Conservation (phyloP, 2,329 filamentous ascomycete genomes). For the Arthrocladium fulminans region DNA sequence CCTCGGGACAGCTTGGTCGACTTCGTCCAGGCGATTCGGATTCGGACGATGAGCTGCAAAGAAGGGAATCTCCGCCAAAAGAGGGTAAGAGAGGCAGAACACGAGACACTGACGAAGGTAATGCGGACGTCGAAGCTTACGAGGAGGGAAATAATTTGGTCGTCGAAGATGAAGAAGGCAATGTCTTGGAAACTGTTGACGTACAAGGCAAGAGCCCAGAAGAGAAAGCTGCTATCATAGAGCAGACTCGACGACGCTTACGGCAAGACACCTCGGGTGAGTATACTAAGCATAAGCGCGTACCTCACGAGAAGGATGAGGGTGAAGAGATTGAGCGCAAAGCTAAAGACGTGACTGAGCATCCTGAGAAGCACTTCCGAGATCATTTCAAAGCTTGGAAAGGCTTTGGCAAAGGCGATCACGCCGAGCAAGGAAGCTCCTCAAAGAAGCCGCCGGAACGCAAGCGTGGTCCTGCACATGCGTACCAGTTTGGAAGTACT, state of each 20-base stretch:
- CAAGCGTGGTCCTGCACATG: constrained; percentile 49
- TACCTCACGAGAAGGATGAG: constrained; percentile 36
- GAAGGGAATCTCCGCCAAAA: constrained; percentile 24
- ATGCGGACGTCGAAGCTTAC: constrained; percentile 55
- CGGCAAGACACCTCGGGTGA: constrained; percentile 44
- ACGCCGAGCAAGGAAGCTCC: constrained; percentile 20
- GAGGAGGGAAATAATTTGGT: constrained; percentile 72
- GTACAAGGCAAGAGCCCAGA: constrained; percentile 40
- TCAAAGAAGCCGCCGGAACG: constrained; percentile 27
- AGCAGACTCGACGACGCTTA: constrained; percentile 41
- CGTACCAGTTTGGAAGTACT: constrained; percentile 62
- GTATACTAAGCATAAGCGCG: constrained; percentile 39
- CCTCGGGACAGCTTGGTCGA: neutral
- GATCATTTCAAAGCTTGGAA: constrained; percentile 40
- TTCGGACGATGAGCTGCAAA: constrained; percentile 33
- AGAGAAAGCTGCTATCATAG: constrained; percentile 53
- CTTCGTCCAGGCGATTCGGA: constrained; percentile 11
- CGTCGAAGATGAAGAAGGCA: constrained; percentile 77
- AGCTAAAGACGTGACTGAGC: constrained; percentile 28
- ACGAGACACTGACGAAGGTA: constrained; percentile 24
- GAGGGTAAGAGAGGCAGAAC: constrained; percentile 25
- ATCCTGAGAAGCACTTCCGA: constrained; percentile 35
- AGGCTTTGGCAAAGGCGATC: constrained; percentile 34
- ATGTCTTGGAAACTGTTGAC: constrained; percentile 63
- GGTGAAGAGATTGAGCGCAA: constrained; percentile 35